Evolutionary conservation across 2,329 filamentous ascomycete genomes (phyloP).

Genomic region (Cladophialophora psammophila): DNA sequence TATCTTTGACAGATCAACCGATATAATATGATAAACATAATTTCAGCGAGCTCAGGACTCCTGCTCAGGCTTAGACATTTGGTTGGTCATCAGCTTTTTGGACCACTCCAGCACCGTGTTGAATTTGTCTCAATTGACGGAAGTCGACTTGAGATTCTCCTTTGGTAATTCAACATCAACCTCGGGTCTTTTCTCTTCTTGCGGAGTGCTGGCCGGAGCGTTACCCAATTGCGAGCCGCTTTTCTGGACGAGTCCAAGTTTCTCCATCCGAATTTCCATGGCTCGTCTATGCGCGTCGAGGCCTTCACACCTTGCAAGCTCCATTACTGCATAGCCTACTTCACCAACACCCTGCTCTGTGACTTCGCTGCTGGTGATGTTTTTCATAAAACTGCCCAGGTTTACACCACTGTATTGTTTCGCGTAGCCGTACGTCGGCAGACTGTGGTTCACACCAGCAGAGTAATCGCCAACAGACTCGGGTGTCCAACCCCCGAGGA

Average conservation of each 20-base stretch:
- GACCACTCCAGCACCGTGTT: background rate
- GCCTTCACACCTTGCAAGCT: slow-evolving; percentile 91
- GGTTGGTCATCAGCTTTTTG: background rate
- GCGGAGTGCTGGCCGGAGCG: background rate
- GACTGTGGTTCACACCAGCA: slow-evolving; percentile 94
- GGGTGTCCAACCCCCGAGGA: slow-evolving; percentile 94
- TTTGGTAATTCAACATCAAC: background rate
- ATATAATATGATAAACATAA: background rate
- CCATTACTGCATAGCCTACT: slow-evolving; percentile 90
- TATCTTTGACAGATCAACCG: background rate
- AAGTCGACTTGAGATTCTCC: background rate
- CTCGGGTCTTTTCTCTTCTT: background rate
- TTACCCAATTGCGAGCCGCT: background rate
- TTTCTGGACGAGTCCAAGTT: slow-evolving; percentile 33
- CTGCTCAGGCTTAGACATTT: background rate
- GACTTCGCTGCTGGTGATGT: slow-evolving; percentile 93
- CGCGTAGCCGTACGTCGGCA: slow-evolving; percentile 96
- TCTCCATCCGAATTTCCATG: slow-evolving; percentile 69
- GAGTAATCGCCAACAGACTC: slow-evolving; percentile 98
- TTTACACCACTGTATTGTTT: slow-evolving; percentile 99
- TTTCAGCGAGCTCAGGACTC: background rate
- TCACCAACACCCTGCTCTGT: slow-evolving; percentile 84
- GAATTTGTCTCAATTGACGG: background rate
- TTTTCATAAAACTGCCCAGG: slow-evolving; percentile 93
- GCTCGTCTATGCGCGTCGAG: slow-evolving; percentile 88